Percentiles rank a stretch among this genome's conserved stretches.
Evolutionary conservation across 805 yeast species (phyloP).

Genomic region (Candida sakaeoensis): DNA sequence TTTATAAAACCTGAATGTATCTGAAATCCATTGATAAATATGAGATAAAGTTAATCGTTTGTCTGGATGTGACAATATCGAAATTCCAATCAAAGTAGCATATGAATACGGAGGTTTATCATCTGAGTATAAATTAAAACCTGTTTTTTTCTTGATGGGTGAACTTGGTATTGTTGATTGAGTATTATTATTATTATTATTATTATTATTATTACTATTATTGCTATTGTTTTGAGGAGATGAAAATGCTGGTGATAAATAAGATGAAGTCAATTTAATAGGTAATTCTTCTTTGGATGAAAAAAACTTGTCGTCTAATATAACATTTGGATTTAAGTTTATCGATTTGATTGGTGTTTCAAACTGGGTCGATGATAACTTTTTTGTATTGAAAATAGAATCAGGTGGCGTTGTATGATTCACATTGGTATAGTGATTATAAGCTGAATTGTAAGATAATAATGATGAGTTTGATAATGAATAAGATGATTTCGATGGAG

Average conservation of each 20-base stretch:
- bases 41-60: constrained; percentile 48
- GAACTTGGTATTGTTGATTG: constrained; percentile 4
- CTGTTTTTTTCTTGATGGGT: constrained; percentile 14
- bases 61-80: constrained; percentile 74
- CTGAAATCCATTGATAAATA: constrained; percentile 88
- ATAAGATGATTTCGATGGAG: constrained; percentile 7
- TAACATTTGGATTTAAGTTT: constrained; percentile 10
- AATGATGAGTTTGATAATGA: constrained; percentile 2
- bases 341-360: constrained; percentile 9
- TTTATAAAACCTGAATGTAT: constrained; percentile 77
- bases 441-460: neutral
- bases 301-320: constrained; percentile 1
- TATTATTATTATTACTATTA: no score
- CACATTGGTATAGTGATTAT: neutral
- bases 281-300: neutral
- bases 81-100: constrained; percentile 91
- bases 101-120: constrained; percentile 91
- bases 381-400: constrained; percentile 6
- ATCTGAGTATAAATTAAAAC: constrained; percentile 47
- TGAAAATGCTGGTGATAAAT: constrained; percentile 41
- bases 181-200: neutral
- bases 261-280: constrained; percentile 1
- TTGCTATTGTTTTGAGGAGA: constrained; percentile 49
- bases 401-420: constrained; percentile 8
- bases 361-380: neutral